Evolutionary conservation across 805 yeast species (phyloP), one percentile per base, ranked within the genome.

Genomic region (Wickerhamomyces sydowiorum): DNA sequence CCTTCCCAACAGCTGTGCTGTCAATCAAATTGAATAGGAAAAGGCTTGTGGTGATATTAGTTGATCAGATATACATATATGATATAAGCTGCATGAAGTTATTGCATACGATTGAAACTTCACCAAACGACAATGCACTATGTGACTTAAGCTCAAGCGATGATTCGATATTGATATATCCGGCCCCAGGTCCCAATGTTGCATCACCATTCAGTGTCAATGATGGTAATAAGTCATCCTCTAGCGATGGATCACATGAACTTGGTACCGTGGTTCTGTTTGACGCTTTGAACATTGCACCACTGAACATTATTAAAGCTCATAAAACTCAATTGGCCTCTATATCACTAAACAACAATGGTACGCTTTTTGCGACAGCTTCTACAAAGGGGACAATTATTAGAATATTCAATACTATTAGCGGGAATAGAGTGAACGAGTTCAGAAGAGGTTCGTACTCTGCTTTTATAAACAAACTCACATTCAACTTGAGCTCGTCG

Each of bases 1-100:
- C 91, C 1, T 93, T 89, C 61, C 91, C 96, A 1, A 77, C 87
- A 4, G 67, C 80, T 7, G 81, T 91, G 2, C 66, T 83, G 22
- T 78, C 77, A 39, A 82, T 91, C 27, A 78, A 78, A 51, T 73
- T 91, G 65, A 93, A 91, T 62, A 73, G 97, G 34, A 83, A 85
- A 52, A 67, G 97, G 36, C 70, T 91, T 49, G 73, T 87, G 25
- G 93, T 90, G 15, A 78, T 86, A 6, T 67, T 91, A 40, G 70
- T 78, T 38, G 91, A 87, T 46, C 95, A 90, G 61, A 78, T 93
- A 9, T 86, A 80, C 59, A 77, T 91, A 37, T 93, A 91, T 65
- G 97, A 91, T 61, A 82, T 91, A 47, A 79, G 93, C 43, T 86
- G 95, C 60, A 89, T 91, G 82, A 80, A 86, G 54, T 73, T 90